Conservation (phyloP, 306 rosid genomes). For the Lupinus albus region DNA sequence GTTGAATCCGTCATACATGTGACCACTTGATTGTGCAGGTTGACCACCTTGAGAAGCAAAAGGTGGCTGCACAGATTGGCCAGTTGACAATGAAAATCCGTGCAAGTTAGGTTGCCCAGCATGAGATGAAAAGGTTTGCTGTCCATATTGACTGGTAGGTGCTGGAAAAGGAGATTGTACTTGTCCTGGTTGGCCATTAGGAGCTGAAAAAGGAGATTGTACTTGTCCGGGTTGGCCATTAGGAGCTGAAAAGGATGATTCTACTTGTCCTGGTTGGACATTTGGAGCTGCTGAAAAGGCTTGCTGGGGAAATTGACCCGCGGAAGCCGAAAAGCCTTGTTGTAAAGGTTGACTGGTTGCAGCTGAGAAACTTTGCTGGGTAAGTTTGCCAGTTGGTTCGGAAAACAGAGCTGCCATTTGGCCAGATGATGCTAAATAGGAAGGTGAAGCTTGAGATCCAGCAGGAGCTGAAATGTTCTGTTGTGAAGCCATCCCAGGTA, state of each 20-base stretch:
- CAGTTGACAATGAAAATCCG: constrained; percentile 39
- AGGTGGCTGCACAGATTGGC: constrained; percentile 45
- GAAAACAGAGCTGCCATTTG: constrained; percentile 48
- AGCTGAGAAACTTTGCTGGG: constrained; percentile 39
- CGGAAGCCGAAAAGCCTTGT: constrained; percentile 40
- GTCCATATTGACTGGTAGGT: constrained; percentile 29
- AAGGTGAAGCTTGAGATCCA: constrained; percentile 48
- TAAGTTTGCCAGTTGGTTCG: constrained; percentile 37
- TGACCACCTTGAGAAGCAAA: constrained; percentile 59
- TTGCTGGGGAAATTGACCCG: constrained; percentile 40
- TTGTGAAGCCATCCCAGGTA: constrained; percentile 54
- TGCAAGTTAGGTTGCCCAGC: constrained; percentile 54
- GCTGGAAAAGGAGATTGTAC: constrained; percentile 43
- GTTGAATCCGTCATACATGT: constrained; percentile 56
- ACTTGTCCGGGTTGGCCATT: constrained; percentile 42
- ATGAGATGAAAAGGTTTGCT: constrained; percentile 48
- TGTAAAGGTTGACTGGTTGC: constrained; percentile 42
- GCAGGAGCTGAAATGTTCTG: constrained; percentile 49
- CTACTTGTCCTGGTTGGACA: constrained; percentile 43
- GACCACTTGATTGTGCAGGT: constrained; percentile 55
- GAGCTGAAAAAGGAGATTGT: constrained; percentile 47
- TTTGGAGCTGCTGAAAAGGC: constrained; percentile 41
- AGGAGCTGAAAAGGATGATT: constrained; percentile 48
- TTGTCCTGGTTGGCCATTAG: constrained; percentile 44
- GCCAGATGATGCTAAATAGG: constrained; percentile 45